Base-by-base conservation (phyloP, 1,139 yeast species). In the Yamadazyma membranifaciens region DNA sequence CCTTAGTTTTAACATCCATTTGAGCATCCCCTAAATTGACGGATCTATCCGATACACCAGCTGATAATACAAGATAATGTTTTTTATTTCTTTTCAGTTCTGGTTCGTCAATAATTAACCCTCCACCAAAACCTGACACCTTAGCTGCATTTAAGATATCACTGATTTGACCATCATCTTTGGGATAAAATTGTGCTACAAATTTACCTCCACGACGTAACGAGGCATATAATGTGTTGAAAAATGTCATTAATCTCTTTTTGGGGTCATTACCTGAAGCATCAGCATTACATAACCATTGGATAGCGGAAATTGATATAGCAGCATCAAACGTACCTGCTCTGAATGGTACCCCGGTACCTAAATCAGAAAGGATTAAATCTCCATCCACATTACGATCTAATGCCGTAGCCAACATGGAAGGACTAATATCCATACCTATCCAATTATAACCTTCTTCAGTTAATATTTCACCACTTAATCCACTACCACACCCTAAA, bases 281-380 rank as follows among this genome's bases (percentile, higher is more conserved):
- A 60, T 92, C 98, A 3, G 98, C 98, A 60, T 92, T 92, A 69
- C 98, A 88, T 34, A 92, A 77, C 99, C 99, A 92, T 62, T 92
- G 99, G 42, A 92, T 88, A 4, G 95, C 98, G 36, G 96, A 86
- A 50, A 92, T 88, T 16, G 95, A 85, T 34, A 92, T 87, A 3
- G 96, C 98, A 1, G 98, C 98, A 64, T 94, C 99, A 60, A 92
- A 92, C 0, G 96, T 78, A 41, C 98, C 99, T 1, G 98, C 89
- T 55, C 98, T 74, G 57, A 92, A 92, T 6, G 98, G 98, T 4
- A 94, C 75, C 20, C 98, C 98, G 45, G 76, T 75, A 32, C 99
- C 99, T 74, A 92, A 86, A 67, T 92, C 99, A 32, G 88, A 83
- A 44, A 91, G 68, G 59, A 94, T 83, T 48, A 92, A 65, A 62